Evolutionary conservation across 2,329 filamentous ascomycete species (phyloP).

Genomic region (Ramularia endophylla): DNA sequence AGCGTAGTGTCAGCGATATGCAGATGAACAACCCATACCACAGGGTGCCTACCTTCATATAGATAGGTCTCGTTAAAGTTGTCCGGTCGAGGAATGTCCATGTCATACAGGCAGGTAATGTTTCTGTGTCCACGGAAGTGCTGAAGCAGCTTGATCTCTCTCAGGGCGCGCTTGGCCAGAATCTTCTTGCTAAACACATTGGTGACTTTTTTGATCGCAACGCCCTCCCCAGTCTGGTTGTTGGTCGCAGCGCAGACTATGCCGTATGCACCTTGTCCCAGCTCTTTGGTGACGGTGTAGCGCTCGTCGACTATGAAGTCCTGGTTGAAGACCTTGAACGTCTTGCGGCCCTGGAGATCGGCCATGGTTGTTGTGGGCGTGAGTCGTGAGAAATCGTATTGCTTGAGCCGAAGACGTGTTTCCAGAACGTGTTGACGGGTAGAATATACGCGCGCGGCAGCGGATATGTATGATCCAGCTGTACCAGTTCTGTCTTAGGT

Average conservation of each 20-base stretch:
- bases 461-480: neutral
- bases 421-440: neutral
- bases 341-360: constrained; percentile 68
- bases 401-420: neutral
- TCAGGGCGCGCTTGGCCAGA: constrained; percentile 90
- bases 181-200: constrained; percentile 99
- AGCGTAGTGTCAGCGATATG: neutral
- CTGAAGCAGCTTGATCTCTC: constrained; percentile 97
- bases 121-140: constrained; percentile 70
- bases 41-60: constrained; percentile 70
- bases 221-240: constrained; percentile 81
- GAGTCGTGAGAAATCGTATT: too few species aligned
- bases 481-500: too few species aligned
- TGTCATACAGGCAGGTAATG: constrained; percentile 98
- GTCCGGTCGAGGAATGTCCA: constrained; percentile 96
- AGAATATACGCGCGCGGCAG: constrained; percentile 1
- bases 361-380: constrained; percentile 46
- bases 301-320: constrained; percentile 98
- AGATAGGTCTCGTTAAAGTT: constrained; percentile 99
- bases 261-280: constrained; percentile 96
- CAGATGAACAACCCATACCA: neutral
- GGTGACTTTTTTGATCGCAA: constrained; percentile 99
- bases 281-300: constrained; percentile 97
- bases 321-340: constrained; percentile 99
- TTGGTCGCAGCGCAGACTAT: constrained; percentile 98